These are phyloP conservation scores for Kwoniella heveanensis DNA, from an alignment of 768 basidiomycete species.

Conservation along the genomic window DNA sequence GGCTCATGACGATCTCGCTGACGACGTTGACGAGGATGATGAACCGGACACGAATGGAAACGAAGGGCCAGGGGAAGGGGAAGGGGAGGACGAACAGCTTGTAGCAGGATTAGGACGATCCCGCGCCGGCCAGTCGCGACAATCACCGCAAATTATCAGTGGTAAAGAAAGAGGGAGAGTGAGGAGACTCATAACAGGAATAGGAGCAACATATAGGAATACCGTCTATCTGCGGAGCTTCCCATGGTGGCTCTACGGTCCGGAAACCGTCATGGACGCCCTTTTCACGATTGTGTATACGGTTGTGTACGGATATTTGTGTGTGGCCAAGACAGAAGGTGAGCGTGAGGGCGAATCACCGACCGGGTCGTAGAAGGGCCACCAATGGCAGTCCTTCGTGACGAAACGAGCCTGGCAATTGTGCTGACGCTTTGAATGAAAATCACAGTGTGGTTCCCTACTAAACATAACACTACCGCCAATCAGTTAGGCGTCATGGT, in stretches of 20 bases:
- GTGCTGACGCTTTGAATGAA: not conserved
- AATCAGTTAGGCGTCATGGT: conserved; percentile 22
- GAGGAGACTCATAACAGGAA: conserved; percentile 13
- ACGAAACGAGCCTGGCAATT: no score
- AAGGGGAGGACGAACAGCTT: not conserved
- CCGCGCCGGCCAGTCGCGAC: no score
- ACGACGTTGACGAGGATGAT: not conserved
- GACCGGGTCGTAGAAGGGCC: no score
- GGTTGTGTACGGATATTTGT: conserved; percentile 18
- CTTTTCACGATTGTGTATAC: conserved; percentile 37
- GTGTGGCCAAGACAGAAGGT: conserved; percentile 16
- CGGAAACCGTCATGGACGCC: conserved; percentile 32
- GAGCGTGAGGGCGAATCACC: conserved; percentile 1
- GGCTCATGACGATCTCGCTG: not conserved
- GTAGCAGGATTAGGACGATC: no score
- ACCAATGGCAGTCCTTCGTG: no score
- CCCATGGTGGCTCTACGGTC: conserved; percentile 42
- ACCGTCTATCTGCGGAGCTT: conserved; percentile 32
- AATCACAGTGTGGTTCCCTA: conserved; percentile 19
- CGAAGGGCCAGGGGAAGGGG: not conserved
- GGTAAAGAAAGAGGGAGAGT: not conserved
- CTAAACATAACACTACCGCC: not conserved
- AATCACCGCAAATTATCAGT: no score
- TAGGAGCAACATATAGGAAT: conserved; percentile 25
- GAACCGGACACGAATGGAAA: no score